Evolutionary conservation across 345 rosid genomes (phyloP), one percentile per base, ranked within the genome.

Genomic region (Eucalyptus polybractea): DNA sequence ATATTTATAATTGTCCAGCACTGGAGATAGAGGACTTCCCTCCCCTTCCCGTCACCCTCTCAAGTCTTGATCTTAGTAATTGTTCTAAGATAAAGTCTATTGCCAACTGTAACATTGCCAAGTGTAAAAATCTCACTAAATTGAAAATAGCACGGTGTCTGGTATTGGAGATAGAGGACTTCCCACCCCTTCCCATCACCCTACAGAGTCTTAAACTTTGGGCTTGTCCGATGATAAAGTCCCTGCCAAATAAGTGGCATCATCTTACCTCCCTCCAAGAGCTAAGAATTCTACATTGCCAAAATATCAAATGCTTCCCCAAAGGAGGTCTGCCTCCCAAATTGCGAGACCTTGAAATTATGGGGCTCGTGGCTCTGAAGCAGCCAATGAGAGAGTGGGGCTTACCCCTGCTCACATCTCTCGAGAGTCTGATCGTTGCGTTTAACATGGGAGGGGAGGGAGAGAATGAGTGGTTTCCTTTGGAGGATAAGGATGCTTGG

Each of bases 381-480:
- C 33, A 62, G 5, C 69, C 33, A 6, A 5, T 29, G 69, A 62
- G 69, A 62, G 33, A 62, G 8, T 62, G 69, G 69, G 69, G 33
- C 69, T 6, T 50, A 15, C 53, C 2, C 53, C 53, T 50, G 1
- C 53, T 50, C 21, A 50, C 21, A 67, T 67, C 76, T 10, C 76
- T 67, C 10, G 0, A 4, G 21, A 0, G 0, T 4, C 6, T 65
- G 3, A 0, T 0, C 0, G 2, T 65, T n/a, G 11, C 2, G 0
- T 16, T 33, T 4, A 13, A 9, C 37, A 65, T 65, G 76, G 40
- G 80, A 31, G 11, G 80, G 80, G 40, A 67, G 80, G 21, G 40
- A 67, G 80, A 31, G 80, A 15, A 67, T 22, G 22, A 1, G 40
- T 31, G 6, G 21, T 67, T 67, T 67, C 80, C 80, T 67, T 29